Evolutionary conservation across 306 rosid genomes (phyloP), one percentile per base, ranked within the genome.

Genomic region (Elaeagnus macrophylla): DNA sequence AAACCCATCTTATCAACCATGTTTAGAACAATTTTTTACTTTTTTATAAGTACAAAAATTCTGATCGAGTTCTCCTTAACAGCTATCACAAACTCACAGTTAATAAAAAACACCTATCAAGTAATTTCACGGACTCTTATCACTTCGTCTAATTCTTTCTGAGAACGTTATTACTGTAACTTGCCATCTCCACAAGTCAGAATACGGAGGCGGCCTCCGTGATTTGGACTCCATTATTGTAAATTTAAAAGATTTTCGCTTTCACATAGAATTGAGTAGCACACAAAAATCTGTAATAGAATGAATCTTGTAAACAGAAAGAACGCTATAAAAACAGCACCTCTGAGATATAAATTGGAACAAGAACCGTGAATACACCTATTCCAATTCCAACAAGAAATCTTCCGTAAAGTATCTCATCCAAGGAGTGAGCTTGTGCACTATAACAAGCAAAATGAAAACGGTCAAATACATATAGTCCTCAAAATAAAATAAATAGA

Each of bases 351-450:
- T 84, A 88, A 49, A 88, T 72, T 42, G 97, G 97, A 62, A 85
- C 86, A 71, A 89, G 97, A 68, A 85, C 93, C 0, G 93, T 81
- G 57, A 82, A 78, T 49, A 89, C 97, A 57, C 97, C 97, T 38
- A 89, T 85, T 67, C 97, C 97, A 59, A 89, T 81, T 65, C 93
- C 97, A 75, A 89, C 97, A 64, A 89, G 93, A 89, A 89, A 83
- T 59, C 97, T 83, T 71, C 97, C 97, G 76, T 65, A 71, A 69
- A 85, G 83, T 52, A 89, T 41, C 70, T 80, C 95, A 73, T 83
- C 75, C 74, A 89, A 72, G 42, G 93, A 72, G 53, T 77, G 82
- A 0, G 97, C 95, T 62, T 82, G 79, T 45, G 95, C 95, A 68
- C 95, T 89, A 75, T 66, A 50, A 80, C 62, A 25, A 25, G 32